A percentile compares a stretch with the other conserved stretches of the same genome.
Evolutionary conservation across 495 filamentous ascomycete genomes (phyloP).

Genomic region (Penicillium silybi): DNA sequence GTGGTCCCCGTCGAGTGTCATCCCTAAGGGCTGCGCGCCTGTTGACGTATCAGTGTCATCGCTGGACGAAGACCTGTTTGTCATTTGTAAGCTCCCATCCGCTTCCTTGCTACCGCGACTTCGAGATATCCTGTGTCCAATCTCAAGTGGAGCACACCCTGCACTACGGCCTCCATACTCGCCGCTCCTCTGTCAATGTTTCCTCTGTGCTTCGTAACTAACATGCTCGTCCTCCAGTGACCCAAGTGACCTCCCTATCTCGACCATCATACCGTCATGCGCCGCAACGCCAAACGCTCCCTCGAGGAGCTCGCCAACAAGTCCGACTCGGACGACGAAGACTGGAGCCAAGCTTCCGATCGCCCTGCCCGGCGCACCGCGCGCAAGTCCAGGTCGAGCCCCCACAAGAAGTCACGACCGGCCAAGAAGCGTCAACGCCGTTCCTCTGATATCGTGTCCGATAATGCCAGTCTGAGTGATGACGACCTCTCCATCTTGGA

Average conservation of each 20-base stretch:
- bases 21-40: background rate
- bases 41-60: constrained; percentile 2
- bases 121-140: background rate
- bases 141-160: background rate
- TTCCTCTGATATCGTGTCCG: constrained; percentile 62
- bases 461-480: constrained; percentile 61
- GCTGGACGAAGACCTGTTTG: constrained; percentile 11
- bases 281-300: constrained; percentile 61
- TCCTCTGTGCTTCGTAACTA: constrained; percentile 1
- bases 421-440: constrained; percentile 49
- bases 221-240: constrained; percentile 12
- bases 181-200: background rate
- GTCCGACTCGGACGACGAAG: constrained; percentile 80
- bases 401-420: constrained; percentile 38
- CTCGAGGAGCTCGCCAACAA: constrained; percentile 72
- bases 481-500: constrained; percentile 57
- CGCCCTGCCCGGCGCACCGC: constrained; percentile 27
- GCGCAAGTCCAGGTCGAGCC: constrained; percentile 36
- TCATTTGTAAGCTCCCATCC: constrained; percentile 12
- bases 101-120: constrained; percentile 2
- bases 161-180: background rate
- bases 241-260: constrained; percentile 10
- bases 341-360: constrained; percentile 52
- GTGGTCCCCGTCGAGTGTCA: background rate
- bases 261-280: constrained; percentile 4